A percentile compares a stretch with the other conserved stretches of the same genome.
phyloP scores from a whole-genome alignment of 2,329 filamentous ascomycete genomes.

The Claviceps sp. region DNA sequence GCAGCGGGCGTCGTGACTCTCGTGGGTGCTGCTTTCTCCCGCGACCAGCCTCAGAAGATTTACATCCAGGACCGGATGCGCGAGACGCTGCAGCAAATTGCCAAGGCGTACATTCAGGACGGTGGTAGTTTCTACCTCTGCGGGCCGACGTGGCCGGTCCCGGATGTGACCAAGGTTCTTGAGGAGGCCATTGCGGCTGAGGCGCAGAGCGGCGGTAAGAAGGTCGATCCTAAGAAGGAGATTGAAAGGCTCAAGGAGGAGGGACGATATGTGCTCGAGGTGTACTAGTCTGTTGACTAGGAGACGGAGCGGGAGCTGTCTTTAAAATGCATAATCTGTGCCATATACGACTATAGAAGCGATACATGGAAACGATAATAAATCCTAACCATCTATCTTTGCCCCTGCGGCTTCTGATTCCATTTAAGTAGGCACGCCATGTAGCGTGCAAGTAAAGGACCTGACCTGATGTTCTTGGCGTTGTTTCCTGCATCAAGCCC shows the following conservation, averaged over 20 bases:
- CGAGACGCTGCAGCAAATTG: conserved; percentile 68
- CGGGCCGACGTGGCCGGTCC: conserved; percentile 95
- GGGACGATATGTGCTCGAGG: conserved; percentile 86
- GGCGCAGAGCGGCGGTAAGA: conserved; percentile 56
- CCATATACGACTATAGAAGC: no score
- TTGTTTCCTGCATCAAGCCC: no score
- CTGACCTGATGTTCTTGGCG: no score
- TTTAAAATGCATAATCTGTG: no score
- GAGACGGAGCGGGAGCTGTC: no score
- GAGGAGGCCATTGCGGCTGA: conserved; percentile 80
- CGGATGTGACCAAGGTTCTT: conserved; percentile 86
- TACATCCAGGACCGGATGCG: conserved; percentile 99
- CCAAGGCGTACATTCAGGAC: conserved; percentile 73
- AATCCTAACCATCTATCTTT: no score
- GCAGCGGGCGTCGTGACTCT: conserved; percentile 91
- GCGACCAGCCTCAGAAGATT: conserved; percentile 96
- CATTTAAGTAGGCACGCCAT: no score
- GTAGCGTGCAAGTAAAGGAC: no score
- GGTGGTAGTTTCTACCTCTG: conserved; percentile 95
- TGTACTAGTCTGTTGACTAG: conserved; percentile 50
- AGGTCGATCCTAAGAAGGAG: conserved; percentile 75
- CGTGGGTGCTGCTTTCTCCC: conserved; percentile 84
- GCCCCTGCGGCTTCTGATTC: no score
- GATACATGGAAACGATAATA: no score
- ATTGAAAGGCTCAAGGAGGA: conserved; percentile 97